Evolutionary conservation across 345 rosid genomes (phyloP).

Genomic region (Dipteronia sinensis): DNA sequence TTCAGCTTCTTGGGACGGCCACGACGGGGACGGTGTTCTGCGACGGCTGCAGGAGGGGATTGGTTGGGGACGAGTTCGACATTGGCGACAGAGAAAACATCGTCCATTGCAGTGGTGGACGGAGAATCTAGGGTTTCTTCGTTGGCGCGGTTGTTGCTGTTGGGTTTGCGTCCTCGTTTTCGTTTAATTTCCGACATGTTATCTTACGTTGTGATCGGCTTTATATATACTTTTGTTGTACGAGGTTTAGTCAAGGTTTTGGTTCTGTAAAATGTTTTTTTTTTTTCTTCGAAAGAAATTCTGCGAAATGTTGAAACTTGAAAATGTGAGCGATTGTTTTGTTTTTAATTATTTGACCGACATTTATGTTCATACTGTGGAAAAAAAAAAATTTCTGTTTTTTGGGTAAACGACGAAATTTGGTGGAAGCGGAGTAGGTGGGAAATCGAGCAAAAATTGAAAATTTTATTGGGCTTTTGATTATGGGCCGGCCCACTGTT

Average conservation of each 20-base stretch:
- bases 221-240: background rate
- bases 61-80: constrained; percentile 35
- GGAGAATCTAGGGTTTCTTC: constrained; percentile 37
- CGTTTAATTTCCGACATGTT: constrained; percentile 36
- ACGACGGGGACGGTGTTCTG: constrained; percentile 23
- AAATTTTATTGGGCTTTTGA: no score
- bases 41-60: constrained; percentile 12
- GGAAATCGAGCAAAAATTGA: no score
- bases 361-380: no score
- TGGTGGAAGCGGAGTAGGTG: no score
- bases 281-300: no score
- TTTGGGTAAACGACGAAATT: no score
- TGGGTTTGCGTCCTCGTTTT: constrained; percentile 54
- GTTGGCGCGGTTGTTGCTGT: constrained; percentile 29
- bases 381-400: no score
- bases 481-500: no score
- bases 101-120: constrained; percentile 27
- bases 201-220: background rate
- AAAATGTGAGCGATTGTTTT: background rate
- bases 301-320: background rate
- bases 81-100: constrained; percentile 38
- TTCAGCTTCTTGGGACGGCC: constrained; percentile 47
- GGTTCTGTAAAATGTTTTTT: background rate
- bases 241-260: background rate
- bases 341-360: no score